Percentiles rank a stretch among this genome's conserved stretches.
Conservation (phyloP, 73 alveolate genomes). For the Paramecium caudatum region DNA sequence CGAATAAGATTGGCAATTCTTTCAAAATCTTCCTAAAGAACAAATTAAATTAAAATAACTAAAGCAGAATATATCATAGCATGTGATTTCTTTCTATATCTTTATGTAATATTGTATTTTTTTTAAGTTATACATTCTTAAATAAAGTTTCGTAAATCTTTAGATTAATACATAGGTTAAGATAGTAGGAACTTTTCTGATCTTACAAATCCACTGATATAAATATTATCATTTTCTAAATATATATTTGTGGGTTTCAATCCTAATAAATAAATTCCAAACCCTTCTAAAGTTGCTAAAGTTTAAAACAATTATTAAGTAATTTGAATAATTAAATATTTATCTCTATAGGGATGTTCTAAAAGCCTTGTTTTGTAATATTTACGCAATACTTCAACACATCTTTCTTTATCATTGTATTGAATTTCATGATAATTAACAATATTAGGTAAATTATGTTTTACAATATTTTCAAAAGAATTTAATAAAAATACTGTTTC, state of each 20-base stretch:
- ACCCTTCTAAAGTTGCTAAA: slow-evolving; percentile 59
- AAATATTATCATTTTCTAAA: slow-evolving; percentile 7
- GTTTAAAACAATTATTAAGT: slow-evolving; percentile 59
- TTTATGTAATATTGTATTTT: background rate
- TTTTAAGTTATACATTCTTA: slow-evolving; percentile 7
- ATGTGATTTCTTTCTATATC: slow-evolving; percentile 24
- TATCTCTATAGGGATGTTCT: background rate
- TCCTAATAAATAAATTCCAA: slow-evolving; percentile 28
- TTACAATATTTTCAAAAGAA: slow-evolving; percentile 50
- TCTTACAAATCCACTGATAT: slow-evolving; percentile 63
- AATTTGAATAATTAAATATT: background rate
- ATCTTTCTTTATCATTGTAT: slow-evolving; percentile 51
- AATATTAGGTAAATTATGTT: slow-evolving; percentile 22
- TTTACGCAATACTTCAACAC: slow-evolving; percentile 46
- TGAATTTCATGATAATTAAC: slow-evolving; percentile 38
- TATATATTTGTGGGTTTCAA: slow-evolving; percentile 49
- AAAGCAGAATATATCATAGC: slow-evolving; percentile 51
- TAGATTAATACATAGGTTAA: slow-evolving; percentile 7
- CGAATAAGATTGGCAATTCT: slow-evolving; percentile 28
- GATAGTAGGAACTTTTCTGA: slow-evolving; percentile 44
- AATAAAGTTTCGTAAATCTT: background rate
- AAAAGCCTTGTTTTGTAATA: slow-evolving; percentile 21
- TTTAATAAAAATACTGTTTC: slow-evolving; percentile 29
- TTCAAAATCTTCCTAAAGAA: slow-evolving; percentile 39
- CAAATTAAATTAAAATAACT: background rate